Percentiles rank a stretch among this genome's conserved stretches.
These are phyloP conservation scores for Phytophthora aleatoria DNA, from an alignment of 352 stramenopile species.

Conservation along the genomic window DNA sequence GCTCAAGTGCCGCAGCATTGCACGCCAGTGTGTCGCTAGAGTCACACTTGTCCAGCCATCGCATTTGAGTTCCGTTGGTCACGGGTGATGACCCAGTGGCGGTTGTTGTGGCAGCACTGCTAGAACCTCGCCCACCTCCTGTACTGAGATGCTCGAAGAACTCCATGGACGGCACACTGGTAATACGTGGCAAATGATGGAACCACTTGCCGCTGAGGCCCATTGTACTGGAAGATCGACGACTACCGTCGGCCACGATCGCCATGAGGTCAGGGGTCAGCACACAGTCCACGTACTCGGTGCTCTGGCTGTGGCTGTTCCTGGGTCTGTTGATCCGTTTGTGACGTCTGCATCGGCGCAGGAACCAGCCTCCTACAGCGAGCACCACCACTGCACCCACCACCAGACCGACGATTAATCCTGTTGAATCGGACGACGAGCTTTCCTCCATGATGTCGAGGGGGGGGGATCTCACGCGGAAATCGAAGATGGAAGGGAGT, in stretches of 20 bases:
- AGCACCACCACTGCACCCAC: slow-evolving; percentile 16
- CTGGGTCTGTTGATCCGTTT: slow-evolving; percentile 15
- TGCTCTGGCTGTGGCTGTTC: slow-evolving; percentile 31
- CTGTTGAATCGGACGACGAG: slow-evolving; percentile 14
- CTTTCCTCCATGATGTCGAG: neutral
- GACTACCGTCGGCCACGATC: slow-evolving; percentile 32
- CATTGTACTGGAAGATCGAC: slow-evolving; percentile 10
- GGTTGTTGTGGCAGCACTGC: slow-evolving; percentile 23
- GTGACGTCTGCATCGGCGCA: slow-evolving; percentile 15
- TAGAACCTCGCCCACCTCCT: slow-evolving; percentile 10
- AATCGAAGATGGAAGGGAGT: slow-evolving; percentile 2
- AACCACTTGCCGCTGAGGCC: slow-evolving; percentile 31
- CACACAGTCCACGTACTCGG: slow-evolving; percentile 40
- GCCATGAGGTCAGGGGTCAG: slow-evolving; percentile 38
- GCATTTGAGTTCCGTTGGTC: slow-evolving; percentile 5
- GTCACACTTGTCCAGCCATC: slow-evolving; percentile 27
- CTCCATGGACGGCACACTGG: slow-evolving; percentile 39
- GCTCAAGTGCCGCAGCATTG: slow-evolving; percentile 27
- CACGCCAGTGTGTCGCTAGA: slow-evolving; percentile 21
- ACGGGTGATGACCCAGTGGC: slow-evolving; percentile 20
- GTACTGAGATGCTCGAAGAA: slow-evolving; percentile 28
- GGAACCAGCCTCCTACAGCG: slow-evolving; percentile 24
- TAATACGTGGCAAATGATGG: slow-evolving; percentile 34
- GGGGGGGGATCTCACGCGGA: slow-evolving; percentile 3
- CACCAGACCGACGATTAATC: slow-evolving; percentile 22